Percentiles rank a stretch among this genome's conserved stretches.
phyloP scores from a whole-genome alignment of 163 green algal genomes.

The Scenedesmus sp. region DNA sequence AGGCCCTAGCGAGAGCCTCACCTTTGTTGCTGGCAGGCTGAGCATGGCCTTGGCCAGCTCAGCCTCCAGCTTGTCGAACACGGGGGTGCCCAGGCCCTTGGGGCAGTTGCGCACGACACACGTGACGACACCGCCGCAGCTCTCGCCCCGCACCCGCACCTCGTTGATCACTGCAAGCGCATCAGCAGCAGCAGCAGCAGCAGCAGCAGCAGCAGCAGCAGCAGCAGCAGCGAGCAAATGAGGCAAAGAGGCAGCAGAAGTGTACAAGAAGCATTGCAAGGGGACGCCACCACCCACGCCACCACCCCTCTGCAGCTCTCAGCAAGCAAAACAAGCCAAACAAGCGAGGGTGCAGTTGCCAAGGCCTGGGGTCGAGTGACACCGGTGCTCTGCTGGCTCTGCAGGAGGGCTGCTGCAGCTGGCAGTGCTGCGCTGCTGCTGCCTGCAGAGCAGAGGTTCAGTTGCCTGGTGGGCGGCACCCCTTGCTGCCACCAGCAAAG shows the following conservation, averaged over 20 bases:
- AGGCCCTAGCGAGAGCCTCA: slow-evolving; percentile 14
- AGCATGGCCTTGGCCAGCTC: slow-evolving; percentile 98
- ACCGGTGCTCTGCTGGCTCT: no score
- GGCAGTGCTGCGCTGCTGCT: not conserved
- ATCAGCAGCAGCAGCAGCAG: slow-evolving; percentile 5
- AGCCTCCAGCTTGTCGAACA: slow-evolving; percentile 99
- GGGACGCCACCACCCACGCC: no score
- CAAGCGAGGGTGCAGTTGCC: no score
- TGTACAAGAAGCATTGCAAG: no score
- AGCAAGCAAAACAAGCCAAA: no score
- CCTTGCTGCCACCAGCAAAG: not conserved
- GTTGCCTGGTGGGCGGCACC: no score
- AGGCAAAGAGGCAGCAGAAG: no score
- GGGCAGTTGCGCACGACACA: slow-evolving; percentile 93
- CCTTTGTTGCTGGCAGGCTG: slow-evolving; percentile 93
- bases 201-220: not conserved
- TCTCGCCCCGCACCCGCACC: slow-evolving; percentile 93
- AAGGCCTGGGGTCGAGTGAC: no score
- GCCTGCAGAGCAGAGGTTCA: no score
- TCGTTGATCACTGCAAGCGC: slow-evolving; percentile 91
- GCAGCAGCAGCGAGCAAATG: no score
- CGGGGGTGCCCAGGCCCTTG: slow-evolving; percentile 91
- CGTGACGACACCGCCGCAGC: slow-evolving; percentile 97
- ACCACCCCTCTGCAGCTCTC: no score
- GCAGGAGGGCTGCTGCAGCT: not conserved